These are phyloP conservation scores for Theileria annulata DNA, from an alignment of 169 alveolate species.

Conservation along the genomic window DNA sequence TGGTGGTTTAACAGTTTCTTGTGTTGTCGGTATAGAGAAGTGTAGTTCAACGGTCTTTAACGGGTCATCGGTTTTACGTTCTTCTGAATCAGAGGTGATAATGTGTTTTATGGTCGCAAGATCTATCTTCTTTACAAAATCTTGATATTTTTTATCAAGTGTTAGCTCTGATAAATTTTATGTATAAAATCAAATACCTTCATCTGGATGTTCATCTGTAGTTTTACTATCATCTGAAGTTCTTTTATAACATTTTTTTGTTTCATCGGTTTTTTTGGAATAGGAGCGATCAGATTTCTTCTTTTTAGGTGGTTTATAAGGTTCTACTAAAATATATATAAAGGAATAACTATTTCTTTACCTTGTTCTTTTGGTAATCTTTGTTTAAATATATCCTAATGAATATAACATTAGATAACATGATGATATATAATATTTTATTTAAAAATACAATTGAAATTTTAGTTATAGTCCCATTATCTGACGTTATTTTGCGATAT, in stretches of 20 bases:
- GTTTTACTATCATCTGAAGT: not conserved
- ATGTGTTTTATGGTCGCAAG: not conserved
- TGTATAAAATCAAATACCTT: not conserved
- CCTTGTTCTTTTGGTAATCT: not conserved
- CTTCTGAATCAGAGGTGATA: not conserved
- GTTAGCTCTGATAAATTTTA: not conserved
- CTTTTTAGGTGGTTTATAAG: not conserved
- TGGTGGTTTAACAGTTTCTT: constrained; percentile 7
- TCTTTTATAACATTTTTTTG: not conserved
- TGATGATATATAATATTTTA: no score
- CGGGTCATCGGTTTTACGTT: not conserved
- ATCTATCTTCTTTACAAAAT: not conserved
- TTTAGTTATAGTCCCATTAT: not conserved
- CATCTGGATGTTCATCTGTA: not conserved
- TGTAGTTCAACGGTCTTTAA: not conserved
- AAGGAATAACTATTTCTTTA: not conserved
- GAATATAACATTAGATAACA: not conserved
- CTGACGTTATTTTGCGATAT: not conserved
- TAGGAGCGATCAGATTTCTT: not conserved
- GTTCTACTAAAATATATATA: not conserved
- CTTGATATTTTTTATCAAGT: constrained; percentile 10
- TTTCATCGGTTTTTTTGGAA: not conserved
- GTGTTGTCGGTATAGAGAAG: not conserved
- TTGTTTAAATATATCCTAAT: not conserved
- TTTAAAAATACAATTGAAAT: not conserved